These are phyloP conservation scores for Kokia cookei DNA, from an alignment of 441 rosid species.

Conservation along the genomic window DNA sequence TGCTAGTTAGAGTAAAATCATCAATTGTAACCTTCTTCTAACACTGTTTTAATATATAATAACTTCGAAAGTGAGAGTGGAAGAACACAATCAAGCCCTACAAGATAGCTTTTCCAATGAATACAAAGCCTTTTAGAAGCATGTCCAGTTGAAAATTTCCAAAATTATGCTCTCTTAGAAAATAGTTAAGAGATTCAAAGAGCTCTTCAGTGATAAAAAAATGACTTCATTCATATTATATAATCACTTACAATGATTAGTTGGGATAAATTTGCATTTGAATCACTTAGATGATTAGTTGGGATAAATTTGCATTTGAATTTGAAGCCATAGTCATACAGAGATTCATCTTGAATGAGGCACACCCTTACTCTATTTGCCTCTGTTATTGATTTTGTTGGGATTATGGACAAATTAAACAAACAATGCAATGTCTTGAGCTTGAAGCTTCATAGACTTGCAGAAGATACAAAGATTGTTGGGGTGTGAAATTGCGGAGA, in stretches of 20 bases:
- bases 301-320: neutral
- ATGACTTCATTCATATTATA: neutral
- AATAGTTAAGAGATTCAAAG: too few relatives aligned
- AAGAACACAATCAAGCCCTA: conserved; percentile 29
- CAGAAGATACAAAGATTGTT: too few relatives aligned
- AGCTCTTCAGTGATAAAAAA: too few relatives aligned
- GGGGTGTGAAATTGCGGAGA: too few relatives aligned
- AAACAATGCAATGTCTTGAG: too few relatives aligned
- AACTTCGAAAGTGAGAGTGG: conserved; percentile 26
- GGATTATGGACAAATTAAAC: too few relatives aligned
- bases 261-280: neutral
- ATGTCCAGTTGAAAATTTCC: neutral
- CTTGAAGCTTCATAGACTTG: too few relatives aligned
- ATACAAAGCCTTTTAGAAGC: neutral
- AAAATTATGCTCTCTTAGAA: neutral
- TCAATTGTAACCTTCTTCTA: conserved; percentile 5
- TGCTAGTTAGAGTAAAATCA: neutral
- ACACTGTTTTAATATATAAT: conserved; percentile 27
- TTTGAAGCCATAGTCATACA: neutral
- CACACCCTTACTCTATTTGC: neutral
- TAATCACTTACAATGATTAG: neutral
- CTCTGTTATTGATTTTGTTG: neutral
- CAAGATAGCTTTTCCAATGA: conserved; percentile 18
- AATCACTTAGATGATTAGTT: neutral
- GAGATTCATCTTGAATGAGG: neutral